Conservation (phyloP, 2,329 filamentous ascomycete species). For the Sphaerulina musiva region DNA sequence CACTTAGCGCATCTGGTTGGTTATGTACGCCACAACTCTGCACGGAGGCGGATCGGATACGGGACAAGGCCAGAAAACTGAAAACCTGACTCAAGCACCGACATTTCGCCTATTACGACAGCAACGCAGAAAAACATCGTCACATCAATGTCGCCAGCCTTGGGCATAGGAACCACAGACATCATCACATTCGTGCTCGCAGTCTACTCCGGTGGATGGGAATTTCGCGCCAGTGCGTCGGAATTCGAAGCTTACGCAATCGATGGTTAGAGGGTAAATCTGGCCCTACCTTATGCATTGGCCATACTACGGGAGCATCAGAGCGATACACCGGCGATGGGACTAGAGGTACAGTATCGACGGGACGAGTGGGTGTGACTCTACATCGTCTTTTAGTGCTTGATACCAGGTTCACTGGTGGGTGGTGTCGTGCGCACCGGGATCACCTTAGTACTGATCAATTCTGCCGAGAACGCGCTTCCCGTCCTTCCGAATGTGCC, state of each 20-base stretch:
- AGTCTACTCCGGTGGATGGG: too few species aligned
- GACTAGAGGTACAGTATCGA: background rate
- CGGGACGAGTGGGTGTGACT: background rate
- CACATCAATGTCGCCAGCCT: background rate
- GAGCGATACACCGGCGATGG: too few species aligned
- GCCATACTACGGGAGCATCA: too few species aligned
- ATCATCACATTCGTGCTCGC: too few species aligned
- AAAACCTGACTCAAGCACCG: background rate
- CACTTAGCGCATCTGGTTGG: background rate
- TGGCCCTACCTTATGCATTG: too few species aligned
- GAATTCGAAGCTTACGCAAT: too few species aligned
- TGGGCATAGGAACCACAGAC: too few species aligned
- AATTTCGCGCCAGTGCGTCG: too few species aligned
- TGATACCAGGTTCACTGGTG: background rate
- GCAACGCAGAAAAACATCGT: background rate
- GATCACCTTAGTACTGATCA: background rate
- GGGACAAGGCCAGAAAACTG: background rate
- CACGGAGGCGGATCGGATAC: background rate
- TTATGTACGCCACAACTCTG: background rate
- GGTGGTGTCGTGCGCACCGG: background rate
- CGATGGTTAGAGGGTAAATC: too few species aligned
- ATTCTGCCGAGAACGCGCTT: background rate
- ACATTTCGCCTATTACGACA: background rate
- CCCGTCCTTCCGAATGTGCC: background rate
- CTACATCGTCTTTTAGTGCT: background rate